A percentile compares a stretch with the other conserved stretches of the same genome.
Conservation (phyloP, 441 rosid genomes). For the Capsella rubella region DNA sequence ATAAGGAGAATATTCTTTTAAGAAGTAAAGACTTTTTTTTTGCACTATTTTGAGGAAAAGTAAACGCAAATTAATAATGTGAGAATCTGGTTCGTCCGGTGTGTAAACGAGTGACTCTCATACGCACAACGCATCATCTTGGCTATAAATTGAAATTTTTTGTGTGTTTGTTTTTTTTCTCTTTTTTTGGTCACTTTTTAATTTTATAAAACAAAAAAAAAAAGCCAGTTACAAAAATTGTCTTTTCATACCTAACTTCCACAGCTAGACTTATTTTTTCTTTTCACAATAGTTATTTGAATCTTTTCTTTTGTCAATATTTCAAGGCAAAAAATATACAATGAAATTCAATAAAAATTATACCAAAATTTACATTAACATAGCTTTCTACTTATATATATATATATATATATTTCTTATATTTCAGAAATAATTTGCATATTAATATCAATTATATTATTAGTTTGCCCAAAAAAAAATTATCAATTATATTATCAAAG, state of each 20-base stretch:
- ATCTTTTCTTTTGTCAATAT: neutral
- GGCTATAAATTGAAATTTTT: neutral
- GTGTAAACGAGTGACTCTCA: slow-evolving; percentile 8
- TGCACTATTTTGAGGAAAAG: slow-evolving; percentile 14
- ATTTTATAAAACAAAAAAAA: too few relatives aligned
- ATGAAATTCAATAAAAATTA: neutral
- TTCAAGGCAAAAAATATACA: neutral
- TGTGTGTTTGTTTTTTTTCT: neutral
- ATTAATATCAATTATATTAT: too few relatives aligned
- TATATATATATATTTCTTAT: neutral
- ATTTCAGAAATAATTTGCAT: neutral
- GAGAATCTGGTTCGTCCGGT: slow-evolving; percentile 14
- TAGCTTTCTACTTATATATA: neutral
- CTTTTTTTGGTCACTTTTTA: neutral
- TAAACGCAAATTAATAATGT: neutral
- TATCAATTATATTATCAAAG: too few relatives aligned
- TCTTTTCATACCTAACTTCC: neutral
- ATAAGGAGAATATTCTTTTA: slow-evolving; percentile 1
- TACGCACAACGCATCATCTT: slow-evolving; percentile 22
- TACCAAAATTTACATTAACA: neutral
- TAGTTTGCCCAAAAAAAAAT: too few relatives aligned
- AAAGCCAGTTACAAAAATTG: neutral
- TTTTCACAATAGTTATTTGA: neutral
- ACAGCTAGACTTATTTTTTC: neutral
- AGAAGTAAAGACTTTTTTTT: slow-evolving; percentile 21